A percentile compares a stretch with the other conserved stretches of the same genome.
These are phyloP conservation scores for Claviceps quebecensis DNA, from an alignment of 2,329 filamentous ascomycete genomes.

Conservation along the genomic window DNA sequence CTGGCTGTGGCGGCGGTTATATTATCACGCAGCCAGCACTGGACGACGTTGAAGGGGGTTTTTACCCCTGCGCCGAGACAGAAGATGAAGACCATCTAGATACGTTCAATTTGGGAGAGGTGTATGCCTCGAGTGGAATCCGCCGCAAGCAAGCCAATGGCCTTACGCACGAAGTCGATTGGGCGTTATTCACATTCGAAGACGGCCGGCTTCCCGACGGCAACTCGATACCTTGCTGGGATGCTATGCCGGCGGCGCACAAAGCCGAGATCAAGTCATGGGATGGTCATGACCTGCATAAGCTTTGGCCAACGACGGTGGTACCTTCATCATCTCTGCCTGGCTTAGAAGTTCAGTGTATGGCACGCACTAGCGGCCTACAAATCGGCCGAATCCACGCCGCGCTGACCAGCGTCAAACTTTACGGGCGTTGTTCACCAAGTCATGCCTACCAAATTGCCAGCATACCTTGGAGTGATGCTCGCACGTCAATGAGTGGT, in stretches of 20 bases:
- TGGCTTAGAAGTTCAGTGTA: conserved; percentile 70
- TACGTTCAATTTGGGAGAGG: conserved; percentile 64
- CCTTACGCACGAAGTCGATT: conserved; percentile 83
- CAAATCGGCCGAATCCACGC: conserved; percentile 66
- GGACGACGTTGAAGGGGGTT: conserved; percentile 70
- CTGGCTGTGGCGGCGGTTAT: conserved; percentile 62
- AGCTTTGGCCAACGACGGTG: conserved; percentile 41
- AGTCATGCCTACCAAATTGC: conserved; percentile 55
- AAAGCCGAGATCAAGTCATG: conserved; percentile 6
- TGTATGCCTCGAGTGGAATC: conserved; percentile 84
- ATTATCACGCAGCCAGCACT: conserved; percentile 84
- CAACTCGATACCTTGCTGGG: conserved; percentile 48
- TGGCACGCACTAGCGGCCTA: conserved; percentile 74
- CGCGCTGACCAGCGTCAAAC: conserved; percentile 70
- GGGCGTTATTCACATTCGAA: conserved; percentile 77
- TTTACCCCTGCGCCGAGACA: conserved; percentile 59
- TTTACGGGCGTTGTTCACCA: conserved; percentile 70
- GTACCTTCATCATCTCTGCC: conserved; percentile 49
- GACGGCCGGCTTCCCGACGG: conserved; percentile 54
- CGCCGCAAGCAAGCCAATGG: conserved; percentile 58
- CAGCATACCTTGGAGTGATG: conserved; percentile 18
- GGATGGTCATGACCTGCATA: conserved; percentile 15
- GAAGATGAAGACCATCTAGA: conserved; percentile 73
- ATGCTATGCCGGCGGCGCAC: conserved; percentile 6
- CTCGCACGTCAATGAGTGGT: conserved; percentile 9